Evolutionary conservation across 148 eudicot genomes (phyloP), one percentile per base, ranked within the genome.

Genomic region (Rhododendron ovatum): DNA sequence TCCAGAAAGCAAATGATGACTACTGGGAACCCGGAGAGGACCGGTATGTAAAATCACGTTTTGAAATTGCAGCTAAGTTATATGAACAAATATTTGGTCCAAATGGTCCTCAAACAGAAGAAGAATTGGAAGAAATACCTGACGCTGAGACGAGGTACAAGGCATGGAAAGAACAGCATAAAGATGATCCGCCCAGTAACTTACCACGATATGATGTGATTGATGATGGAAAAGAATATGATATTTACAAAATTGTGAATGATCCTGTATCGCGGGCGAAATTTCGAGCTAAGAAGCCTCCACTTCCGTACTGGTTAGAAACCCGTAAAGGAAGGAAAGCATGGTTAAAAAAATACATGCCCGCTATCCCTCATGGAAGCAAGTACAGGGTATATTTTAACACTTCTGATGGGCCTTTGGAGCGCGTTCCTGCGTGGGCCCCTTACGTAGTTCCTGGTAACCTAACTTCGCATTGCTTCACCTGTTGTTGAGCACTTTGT

Each of bases 21-120:
- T 97, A 97, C 67, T 97, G 99, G 99, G 99, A 97, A 91, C 98
- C 98, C 43, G 99, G 98, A 84, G 99, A 97, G 90, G 98, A 95
- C 83, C 91, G 94, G 15, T 93, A 84, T 81, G 22, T 94, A 50
- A 95, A 92, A 80, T 89, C 91, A 83, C 95, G 98, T 26, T 92
- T 79, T 90, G 99, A 95, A 89, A 90, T 84, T 53, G 98, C 91
- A 78, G 90, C 93, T 71, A 97, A 95, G 91, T 87, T 95, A 83
- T 97, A 92, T 89, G 99, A 97, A 87, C 92, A 95, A 87, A 80
- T 95, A 82, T 97, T 95, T 91, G 99, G 99, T 78, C 99, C 99
- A 84, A 97, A 97, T 88, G 98, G 99, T 80, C 99, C 99, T 65
- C 95, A 97, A 89, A 92, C 95, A 18, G 90, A 92, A 89, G 98